phyloP scores from a whole-genome alignment of 1,284 basidiomycete genomes.

The Mycena sp. region DNA sequence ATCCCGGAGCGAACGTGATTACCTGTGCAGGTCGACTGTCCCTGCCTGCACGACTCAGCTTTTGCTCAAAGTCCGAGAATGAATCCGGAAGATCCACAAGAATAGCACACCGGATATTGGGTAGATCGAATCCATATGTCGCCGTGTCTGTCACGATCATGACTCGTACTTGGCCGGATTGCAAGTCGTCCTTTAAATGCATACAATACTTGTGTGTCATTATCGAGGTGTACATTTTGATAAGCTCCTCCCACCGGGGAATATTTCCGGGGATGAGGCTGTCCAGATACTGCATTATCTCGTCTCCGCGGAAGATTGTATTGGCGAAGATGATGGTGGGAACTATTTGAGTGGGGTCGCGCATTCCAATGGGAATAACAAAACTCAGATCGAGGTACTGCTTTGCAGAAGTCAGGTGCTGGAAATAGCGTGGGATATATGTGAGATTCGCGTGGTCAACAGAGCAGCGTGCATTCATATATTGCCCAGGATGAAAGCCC shows the following conservation, averaged over 20 bases:
- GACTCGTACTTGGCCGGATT: no score
- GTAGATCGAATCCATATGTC: no score
- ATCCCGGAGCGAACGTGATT: no score
- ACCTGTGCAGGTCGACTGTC: no score
- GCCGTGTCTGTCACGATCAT: no score
- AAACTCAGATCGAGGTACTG: constrained; percentile 28
- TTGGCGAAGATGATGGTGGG: constrained; percentile 20
- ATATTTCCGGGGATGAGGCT: neutral
- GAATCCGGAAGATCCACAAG: no score
- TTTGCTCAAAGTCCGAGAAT: no score
- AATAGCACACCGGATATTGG: no score
- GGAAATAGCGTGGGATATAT: constrained; percentile 28
- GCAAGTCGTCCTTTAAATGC: no score
- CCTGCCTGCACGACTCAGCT: no score
- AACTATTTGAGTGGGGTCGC: neutral
- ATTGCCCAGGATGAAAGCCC: constrained; percentile 19
- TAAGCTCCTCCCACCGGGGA: constrained; percentile 5
- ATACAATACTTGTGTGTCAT: no score
- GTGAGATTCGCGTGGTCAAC: constrained; percentile 33
- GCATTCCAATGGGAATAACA: constrained; percentile 20
- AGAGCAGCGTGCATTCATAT: constrained; percentile 29
- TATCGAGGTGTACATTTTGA: constrained; percentile 24
- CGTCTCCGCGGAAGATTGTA: constrained; percentile 7
- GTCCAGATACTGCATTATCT: constrained; percentile 17
- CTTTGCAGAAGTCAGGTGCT: constrained; percentile 20